Conservation (phyloP, 2,329 filamentous ascomycete genomes). For the Cladophialophora carrionii region DNA sequence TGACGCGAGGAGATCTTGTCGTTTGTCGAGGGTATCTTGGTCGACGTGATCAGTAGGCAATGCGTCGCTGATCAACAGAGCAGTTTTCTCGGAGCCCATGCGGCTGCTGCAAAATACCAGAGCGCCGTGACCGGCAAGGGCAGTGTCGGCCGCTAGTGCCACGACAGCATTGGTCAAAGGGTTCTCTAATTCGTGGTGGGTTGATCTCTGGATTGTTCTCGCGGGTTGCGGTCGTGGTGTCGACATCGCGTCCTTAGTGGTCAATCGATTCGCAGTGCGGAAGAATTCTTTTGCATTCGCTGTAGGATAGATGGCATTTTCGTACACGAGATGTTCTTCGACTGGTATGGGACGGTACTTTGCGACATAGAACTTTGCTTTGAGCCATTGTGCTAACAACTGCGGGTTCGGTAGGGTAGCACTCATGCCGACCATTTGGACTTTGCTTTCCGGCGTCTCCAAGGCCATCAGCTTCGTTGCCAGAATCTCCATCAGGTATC, state of each 20-base stretch:
- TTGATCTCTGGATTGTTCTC: constrained; percentile 59
- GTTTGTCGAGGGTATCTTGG: constrained; percentile 57
- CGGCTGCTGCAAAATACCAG: constrained; percentile 75
- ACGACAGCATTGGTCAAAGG: constrained; percentile 71
- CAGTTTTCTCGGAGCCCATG: constrained; percentile 67
- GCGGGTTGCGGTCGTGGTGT: constrained; percentile 35
- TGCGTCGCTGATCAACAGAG: constrained; percentile 68
- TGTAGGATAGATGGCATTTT: constrained; percentile 68
- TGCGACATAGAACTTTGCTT: constrained; percentile 72
- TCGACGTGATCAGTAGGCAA: constrained; percentile 60
- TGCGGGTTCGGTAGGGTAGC: constrained; percentile 75
- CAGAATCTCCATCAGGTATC: constrained; percentile 74
- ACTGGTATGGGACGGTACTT: constrained; percentile 75
- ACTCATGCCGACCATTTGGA: constrained; percentile 79
- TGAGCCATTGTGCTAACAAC: constrained; percentile 70
- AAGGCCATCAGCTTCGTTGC: constrained; percentile 73
- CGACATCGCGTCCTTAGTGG: constrained; percentile 44
- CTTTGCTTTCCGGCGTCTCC: constrained; percentile 47
- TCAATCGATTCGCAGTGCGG: constrained; percentile 59
- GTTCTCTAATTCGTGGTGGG: constrained; percentile 65
- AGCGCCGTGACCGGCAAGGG: constrained; percentile 68
- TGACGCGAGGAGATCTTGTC: constrained; percentile 67
- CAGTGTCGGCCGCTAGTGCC: constrained; percentile 70
- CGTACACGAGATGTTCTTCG: constrained; percentile 73
- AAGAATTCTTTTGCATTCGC: constrained; percentile 62